A percentile compares a stretch with the other conserved stretches of the same genome.
Evolutionary conservation across 1,284 basidiomycete species (phyloP).

Genomic region (Tylopilus orsonianus): DNA sequence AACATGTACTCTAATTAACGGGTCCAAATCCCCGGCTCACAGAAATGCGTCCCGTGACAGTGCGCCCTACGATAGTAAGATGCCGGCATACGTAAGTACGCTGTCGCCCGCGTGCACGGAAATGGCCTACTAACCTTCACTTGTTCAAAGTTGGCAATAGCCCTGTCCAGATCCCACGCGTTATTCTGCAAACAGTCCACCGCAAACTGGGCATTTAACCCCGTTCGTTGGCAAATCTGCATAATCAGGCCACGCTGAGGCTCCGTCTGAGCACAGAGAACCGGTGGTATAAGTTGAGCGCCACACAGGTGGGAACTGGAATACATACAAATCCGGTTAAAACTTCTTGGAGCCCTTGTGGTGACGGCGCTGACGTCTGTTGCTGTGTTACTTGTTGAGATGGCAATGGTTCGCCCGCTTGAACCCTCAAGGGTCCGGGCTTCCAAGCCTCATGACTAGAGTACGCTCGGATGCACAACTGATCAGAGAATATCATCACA

Average conservation of each 20-base stretch:
- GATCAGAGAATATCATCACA: constrained; percentile 87
- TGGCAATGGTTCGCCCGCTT: constrained; percentile 42
- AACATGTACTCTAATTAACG: too few relatives aligned
- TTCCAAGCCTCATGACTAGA: constrained; percentile 81
- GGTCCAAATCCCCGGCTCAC: constrained; percentile 10
- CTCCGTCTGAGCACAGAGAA: constrained; percentile 50
- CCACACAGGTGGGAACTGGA: constrained; percentile 5
- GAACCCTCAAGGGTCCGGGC: constrained; percentile 68
- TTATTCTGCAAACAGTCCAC: constrained; percentile 82
- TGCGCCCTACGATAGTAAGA: constrained; percentile 35
- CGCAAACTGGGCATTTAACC: constrained; percentile 73
- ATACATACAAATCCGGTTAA: constrained; percentile 56
- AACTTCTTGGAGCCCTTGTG: constrained; percentile 44
- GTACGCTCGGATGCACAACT: constrained; percentile 80
- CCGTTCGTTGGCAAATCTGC: constrained; percentile 67
- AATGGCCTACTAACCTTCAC: constrained; percentile 60
- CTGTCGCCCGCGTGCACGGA: constrained; percentile 12
- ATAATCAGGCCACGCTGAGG: constrained; percentile 66
- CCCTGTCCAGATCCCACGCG: constrained; percentile 75
- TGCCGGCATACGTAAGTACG: constrained; percentile 28
- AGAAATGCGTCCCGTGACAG: constrained; percentile 47
- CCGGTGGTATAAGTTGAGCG: constrained; percentile 7
- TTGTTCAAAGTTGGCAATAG: constrained; percentile 79
- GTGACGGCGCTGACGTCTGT: constrained; percentile 28
- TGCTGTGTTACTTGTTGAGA: constrained; percentile 21